Evolutionary conservation across 345 rosid species (phyloP).

Genomic region (Lepidium sativum): DNA sequence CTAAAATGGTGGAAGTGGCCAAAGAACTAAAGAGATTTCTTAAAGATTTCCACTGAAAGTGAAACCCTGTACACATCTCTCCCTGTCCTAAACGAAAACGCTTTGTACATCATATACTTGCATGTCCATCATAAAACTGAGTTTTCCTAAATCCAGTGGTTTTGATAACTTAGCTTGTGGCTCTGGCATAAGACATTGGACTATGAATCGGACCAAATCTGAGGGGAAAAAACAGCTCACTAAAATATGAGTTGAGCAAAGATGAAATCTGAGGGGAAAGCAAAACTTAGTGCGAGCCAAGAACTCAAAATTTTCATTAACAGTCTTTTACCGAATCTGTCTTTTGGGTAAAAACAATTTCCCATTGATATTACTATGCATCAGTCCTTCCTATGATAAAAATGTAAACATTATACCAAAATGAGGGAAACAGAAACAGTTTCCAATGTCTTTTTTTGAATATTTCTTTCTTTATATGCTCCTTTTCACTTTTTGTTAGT

Average conservation of each 20-base stretch:
- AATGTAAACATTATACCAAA: conserved; percentile 21
- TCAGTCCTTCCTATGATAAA: conserved; percentile 23
- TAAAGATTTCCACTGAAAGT: not conserved
- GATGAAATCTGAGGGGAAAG: not conserved
- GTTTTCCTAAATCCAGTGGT: too few species aligned
- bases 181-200: too few species aligned
- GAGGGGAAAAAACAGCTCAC: too few species aligned
- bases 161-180: too few species aligned
- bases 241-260: not conserved
- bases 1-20: conserved; percentile 1
- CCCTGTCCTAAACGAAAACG: not conserved
- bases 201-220: too few species aligned
- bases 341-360: conserved; percentile 4
- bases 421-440: conserved; percentile 15
- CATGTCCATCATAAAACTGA: too few species aligned
- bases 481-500: conserved; percentile 26
- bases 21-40: not conserved
- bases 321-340: not conserved
- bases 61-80: not conserved
- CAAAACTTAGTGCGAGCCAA: not conserved
- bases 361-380: conserved; percentile 11
- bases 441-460: not conserved
- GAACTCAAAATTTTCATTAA: conserved; percentile 16
- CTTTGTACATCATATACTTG: too few species aligned
- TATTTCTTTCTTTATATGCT: conserved; percentile 12